Percentiles rank a stretch among this genome's conserved stretches.
Evolutionary conservation across 2,329 filamentous ascomycete species (phyloP).

Genomic region (Trichoderma citrinoviride): DNA sequence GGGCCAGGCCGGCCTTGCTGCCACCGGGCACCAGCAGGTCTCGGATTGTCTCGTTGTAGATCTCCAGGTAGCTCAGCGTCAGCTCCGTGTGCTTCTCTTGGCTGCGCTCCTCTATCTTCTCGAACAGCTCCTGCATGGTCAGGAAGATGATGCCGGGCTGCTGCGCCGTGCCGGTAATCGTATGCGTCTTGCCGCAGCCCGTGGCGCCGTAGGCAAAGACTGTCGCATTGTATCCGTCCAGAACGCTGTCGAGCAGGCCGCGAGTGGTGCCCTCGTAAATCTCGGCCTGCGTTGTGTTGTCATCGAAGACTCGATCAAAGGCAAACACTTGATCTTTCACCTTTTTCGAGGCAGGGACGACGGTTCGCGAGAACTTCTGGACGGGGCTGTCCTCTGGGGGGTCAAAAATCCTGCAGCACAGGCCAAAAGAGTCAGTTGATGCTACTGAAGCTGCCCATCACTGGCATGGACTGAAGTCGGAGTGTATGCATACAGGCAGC

Average conservation of each 20-base stretch:
- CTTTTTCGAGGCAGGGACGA: constrained; percentile 80
- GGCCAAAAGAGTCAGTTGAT: constrained; percentile 24
- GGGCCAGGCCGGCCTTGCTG: constrained; percentile 80
- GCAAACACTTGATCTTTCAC: constrained; percentile 97
- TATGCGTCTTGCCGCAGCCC: constrained; percentile 97
- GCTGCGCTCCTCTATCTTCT: constrained; percentile 84
- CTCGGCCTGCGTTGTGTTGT: constrained; percentile 86
- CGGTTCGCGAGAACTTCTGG: constrained; percentile 78
- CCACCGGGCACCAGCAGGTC: constrained; percentile 86
- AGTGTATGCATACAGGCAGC: constrained; percentile 72
- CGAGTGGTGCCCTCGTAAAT: constrained; percentile 94
- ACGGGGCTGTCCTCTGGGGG: constrained; percentile 93
- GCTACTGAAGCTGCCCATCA: not conserved
- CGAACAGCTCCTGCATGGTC: constrained; percentile 98
- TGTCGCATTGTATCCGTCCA: constrained; percentile 97
- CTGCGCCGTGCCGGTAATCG: constrained; percentile 87
- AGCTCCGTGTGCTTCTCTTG: constrained; percentile 88
- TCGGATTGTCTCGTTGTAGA: constrained; percentile 98
- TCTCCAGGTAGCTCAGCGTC: constrained; percentile 92
- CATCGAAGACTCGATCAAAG: constrained; percentile 96
- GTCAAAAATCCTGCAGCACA: constrained; percentile 75
- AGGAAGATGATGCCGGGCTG: constrained; percentile 97
- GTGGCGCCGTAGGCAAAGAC: constrained; percentile 98
- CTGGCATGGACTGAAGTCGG: not conserved
- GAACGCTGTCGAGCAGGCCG: constrained; percentile 84